Evolutionary conservation across 1,139 yeast genomes (phyloP).

Genomic region (Wickerhamomyces sp.): DNA sequence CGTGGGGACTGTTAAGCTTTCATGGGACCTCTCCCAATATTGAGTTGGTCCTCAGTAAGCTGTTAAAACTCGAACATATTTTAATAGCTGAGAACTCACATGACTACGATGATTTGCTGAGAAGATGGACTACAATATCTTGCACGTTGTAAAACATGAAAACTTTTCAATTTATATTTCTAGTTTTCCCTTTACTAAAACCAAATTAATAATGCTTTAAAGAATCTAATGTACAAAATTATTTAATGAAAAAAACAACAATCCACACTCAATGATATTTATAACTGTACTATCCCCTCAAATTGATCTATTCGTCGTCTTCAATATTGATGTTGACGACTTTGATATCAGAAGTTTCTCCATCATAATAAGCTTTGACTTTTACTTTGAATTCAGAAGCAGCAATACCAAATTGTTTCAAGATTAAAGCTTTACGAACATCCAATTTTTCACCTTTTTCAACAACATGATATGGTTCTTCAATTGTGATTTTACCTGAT

Average conservation of each 20-base stretch:
- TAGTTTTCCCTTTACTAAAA: background rate
- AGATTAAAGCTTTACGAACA: slow-evolving; percentile 85
- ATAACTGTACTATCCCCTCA: background rate
- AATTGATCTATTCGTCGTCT: slow-evolving; percentile 11
- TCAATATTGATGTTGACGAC: slow-evolving; percentile 30
- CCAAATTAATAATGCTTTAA: background rate
- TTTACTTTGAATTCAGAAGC: slow-evolving; percentile 85
- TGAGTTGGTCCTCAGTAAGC: slow-evolving; percentile 6
- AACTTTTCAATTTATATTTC: background rate
- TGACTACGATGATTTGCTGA: background rate
- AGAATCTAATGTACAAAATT: background rate
- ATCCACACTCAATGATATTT: background rate
- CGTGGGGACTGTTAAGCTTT: slow-evolving; percentile 1
- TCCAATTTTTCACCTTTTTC: slow-evolving; percentile 74
- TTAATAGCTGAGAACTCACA: background rate
- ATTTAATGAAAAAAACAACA: background rate
- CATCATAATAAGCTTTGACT: slow-evolving; percentile 70
- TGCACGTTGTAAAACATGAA: no score
- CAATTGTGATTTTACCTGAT: slow-evolving; percentile 77
- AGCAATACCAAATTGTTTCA: slow-evolving; percentile 95
- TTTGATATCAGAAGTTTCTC: slow-evolving; percentile 36
- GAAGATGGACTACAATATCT: background rate
- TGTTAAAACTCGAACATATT: background rate
- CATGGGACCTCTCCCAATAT: background rate
- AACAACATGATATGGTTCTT: slow-evolving; percentile 77